Evolutionary conservation across 805 yeast species (phyloP), one percentile per base, ranked within the genome.

Genomic region (Wilhelminamyces savonicus): DNA sequence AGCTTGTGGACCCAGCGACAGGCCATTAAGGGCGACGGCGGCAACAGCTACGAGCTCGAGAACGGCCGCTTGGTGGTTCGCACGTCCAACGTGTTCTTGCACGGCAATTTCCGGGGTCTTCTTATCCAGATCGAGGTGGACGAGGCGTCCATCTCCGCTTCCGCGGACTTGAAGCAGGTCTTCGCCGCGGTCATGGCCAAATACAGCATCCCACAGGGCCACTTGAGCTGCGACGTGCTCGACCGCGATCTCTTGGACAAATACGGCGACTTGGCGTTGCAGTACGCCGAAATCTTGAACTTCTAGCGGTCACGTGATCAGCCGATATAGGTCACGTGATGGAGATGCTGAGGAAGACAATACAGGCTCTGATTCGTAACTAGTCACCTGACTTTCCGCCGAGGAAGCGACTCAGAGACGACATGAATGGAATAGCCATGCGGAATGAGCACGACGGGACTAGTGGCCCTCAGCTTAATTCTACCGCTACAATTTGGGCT

Each of bases 1-100:
- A 73, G 83, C 39, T 49, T 79, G 29, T 84, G 94, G 94, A 56
- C 65, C 0, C 64, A 73, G 25, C 62, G 84, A 36, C 94, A 84
- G 50, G 62, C 71, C 7, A 68, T 82, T 28, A 71, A 74, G 43
- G 92, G 90, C 2, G 88, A 82, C 36, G 80, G 82, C 7, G 94
- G 94, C 0, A 69, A 69, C 30, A 71, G 74, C 4, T 83, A 78
- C 46, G 71, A 72, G 36, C 45, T 82, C 3, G 69, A 66, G 52
- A 52, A 58, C 27, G 80, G 78, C 11, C 64, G 59, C 23, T 63
- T 78, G 41, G 56, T 61, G 7, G 57, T 84, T 3, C 59, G 85
- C 23, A 71, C 87, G 0, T 78, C 83, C 24, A 84, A 83, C 46
- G 74, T 83, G 23, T 76, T 78, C 28, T 62, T 82, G 10, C 87